Evolutionary conservation across 2,329 filamentous ascomycete genomes (phyloP).

Genomic region (Emericellopsis atlantica): DNA sequence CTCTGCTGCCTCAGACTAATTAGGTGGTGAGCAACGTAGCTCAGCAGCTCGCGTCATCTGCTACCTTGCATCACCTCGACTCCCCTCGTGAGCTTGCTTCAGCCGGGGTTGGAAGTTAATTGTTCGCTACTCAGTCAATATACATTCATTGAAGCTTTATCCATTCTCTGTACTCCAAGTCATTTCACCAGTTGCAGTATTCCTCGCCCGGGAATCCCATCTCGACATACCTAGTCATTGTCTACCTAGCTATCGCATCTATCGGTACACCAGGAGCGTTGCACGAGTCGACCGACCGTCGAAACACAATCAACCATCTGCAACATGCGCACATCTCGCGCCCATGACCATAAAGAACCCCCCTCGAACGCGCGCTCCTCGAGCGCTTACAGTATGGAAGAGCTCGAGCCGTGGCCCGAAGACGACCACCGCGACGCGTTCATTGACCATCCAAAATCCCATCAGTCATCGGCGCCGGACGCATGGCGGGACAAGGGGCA

Average conservation of each 20-base stretch:
- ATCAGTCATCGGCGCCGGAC: not conserved
- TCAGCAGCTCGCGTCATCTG: slow-evolving; percentile 3
- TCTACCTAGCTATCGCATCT: no score
- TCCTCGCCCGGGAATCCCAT: no score
- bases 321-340: not conserved
- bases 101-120: no score
- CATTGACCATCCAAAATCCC: not conserved
- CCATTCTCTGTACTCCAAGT: no score
- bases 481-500: slow-evolving; percentile 10
- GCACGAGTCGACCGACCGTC: not conserved
- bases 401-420: slow-evolving; percentile 23
- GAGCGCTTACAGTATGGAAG: slow-evolving; percentile 23
- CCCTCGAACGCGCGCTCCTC: no score
- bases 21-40: not conserved
- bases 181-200: no score
- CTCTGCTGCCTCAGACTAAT: no score
- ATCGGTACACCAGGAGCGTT: no score
- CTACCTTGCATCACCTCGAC: not conserved
- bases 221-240: no score
- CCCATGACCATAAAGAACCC: not conserved
- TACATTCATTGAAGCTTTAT: no score
- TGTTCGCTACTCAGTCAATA: not conserved
- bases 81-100: no score
- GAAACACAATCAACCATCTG: slow-evolving; percentile 8
- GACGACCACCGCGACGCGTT: slow-evolving; percentile 6